phyloP scores from a whole-genome alignment of 2,329 filamentous ascomycete genomes.

The Lecanicillium sp. region DNA sequence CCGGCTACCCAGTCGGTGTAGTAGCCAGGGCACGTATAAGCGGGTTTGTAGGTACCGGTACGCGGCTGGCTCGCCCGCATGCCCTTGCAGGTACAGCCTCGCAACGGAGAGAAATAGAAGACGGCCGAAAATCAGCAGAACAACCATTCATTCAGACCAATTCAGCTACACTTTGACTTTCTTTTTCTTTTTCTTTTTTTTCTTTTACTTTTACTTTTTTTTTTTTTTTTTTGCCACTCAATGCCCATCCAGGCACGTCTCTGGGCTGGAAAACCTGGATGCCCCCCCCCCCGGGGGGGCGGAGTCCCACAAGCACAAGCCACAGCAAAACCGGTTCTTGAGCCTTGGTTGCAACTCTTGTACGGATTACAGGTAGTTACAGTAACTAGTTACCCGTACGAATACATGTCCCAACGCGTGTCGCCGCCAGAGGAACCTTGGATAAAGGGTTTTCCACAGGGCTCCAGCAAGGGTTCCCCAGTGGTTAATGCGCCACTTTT shows the following conservation, averaged over 20 bases:
- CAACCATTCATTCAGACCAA: not conserved
- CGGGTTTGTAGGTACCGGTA: conserved; percentile 2
- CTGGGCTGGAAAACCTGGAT: conserved; percentile 6
- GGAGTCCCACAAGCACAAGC: conserved; percentile 1
- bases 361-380: too few relatives aligned
- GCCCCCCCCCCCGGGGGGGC: not conserved
- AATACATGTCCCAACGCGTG: conserved; percentile 1
- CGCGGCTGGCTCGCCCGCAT: not conserved
- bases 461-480: too few relatives aligned
- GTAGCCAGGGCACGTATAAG: not conserved
- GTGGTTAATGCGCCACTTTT: not conserved
- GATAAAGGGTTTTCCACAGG: too few relatives aligned
- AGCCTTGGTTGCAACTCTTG: not conserved
- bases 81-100: not conserved
- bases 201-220: not conserved
- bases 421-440: too few relatives aligned
- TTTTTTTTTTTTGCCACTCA: conserved; percentile 8
- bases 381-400: not conserved
- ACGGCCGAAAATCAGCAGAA: not conserved
- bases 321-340: conserved; percentile 9
- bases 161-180: not conserved
- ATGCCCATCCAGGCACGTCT: conserved; percentile 6
- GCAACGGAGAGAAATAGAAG: not conserved
- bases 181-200: not conserved
- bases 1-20: not conserved